Percentiles rank a stretch among this genome's conserved stretches.
Evolutionary conservation across 176 grass and related monocot genomes (phyloP).

Genomic region (Musa beccarii): DNA sequence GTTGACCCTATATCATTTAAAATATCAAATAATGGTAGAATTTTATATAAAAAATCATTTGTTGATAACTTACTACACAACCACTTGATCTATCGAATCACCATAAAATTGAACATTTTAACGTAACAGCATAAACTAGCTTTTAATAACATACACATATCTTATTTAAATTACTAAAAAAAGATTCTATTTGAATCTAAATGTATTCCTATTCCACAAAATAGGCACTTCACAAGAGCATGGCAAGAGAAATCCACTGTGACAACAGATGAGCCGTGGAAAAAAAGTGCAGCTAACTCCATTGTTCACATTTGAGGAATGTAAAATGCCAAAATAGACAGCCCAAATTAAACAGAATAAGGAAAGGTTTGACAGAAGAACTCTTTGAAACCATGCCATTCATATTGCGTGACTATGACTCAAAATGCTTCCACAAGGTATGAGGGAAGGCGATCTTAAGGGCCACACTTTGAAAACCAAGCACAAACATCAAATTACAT

Average conservation of each 20-base stretch:
- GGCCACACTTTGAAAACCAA: slow-evolving; percentile 7
- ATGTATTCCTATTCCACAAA: slow-evolving; percentile 10
- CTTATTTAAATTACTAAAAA: neutral
- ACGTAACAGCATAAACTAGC: neutral
- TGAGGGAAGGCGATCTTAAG: slow-evolving; percentile 26
- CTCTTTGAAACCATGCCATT: slow-evolving; percentile 7
- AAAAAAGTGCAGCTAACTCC: neutral
- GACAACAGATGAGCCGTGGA: neutral
- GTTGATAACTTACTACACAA: no score
- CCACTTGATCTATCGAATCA: neutral
- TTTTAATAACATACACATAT: neutral
- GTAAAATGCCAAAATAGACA: neutral
- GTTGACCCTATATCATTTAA: no score
- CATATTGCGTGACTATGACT: slow-evolving; percentile 16
- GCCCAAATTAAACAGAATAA: slow-evolving; percentile 1
- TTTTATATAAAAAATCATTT: no score
- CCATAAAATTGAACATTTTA: neutral
- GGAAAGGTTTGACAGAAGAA: slow-evolving; percentile 9
- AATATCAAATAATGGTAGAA: no score
- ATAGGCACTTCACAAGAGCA: neutral
- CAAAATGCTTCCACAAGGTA: slow-evolving; percentile 16
- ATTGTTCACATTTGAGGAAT: neutral
- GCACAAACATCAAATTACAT: neutral
- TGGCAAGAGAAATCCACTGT: neutral
- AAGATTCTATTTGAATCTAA: neutral